Percentiles rank a stretch among this genome's conserved stretches.
phyloP scores from a whole-genome alignment of 768 basidiomycete species.

The Tephrocybe sp. region DNA sequence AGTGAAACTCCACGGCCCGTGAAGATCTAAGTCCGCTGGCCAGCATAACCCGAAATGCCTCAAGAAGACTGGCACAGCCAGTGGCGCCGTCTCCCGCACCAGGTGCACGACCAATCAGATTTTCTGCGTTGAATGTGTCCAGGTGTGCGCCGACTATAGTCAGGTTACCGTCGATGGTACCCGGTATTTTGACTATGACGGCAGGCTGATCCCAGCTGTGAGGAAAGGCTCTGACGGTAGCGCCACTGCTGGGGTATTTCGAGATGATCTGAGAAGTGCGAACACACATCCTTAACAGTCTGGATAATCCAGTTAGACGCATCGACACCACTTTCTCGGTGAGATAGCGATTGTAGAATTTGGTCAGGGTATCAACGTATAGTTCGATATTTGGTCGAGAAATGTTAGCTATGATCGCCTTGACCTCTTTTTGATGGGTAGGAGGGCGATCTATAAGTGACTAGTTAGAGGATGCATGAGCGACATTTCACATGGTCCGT shows the following conservation, averaged over 20 bases:
- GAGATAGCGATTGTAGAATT: slow-evolving; percentile 36
- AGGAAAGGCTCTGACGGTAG: slow-evolving; percentile 18
- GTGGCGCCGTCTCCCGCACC: slow-evolving; percentile 42
- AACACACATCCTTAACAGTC: slow-evolving; percentile 23
- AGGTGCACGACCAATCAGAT: slow-evolving; percentile 27
- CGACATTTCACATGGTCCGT: background rate
- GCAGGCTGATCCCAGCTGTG: slow-evolving; percentile 19
- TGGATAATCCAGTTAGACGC: slow-evolving; percentile 33
- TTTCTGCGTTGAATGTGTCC: slow-evolving; percentile 27
- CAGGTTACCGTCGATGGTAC: slow-evolving; percentile 15
- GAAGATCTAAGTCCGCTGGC: slow-evolving; percentile 38
- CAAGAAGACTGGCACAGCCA: slow-evolving; percentile 45
- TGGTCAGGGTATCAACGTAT: slow-evolving; percentile 28
- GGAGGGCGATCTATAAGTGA: slow-evolving; percentile 23
- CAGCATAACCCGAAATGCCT: slow-evolving; percentile 42
- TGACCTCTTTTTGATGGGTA: slow-evolving; percentile 22
- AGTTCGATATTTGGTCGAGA: slow-evolving; percentile 26
- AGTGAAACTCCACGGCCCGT: slow-evolving; percentile 48
- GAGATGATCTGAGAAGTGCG: slow-evolving; percentile 26
- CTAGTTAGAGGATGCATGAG: background rate
- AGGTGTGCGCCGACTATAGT: slow-evolving; percentile 29
- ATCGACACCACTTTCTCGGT: slow-evolving; percentile 27
- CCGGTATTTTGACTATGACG: slow-evolving; percentile 22
- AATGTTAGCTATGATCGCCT: slow-evolving; percentile 20
- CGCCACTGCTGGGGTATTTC: slow-evolving; percentile 21